Conservation (phyloP, 345 rosid species). For the Lepidium sativum region DNA sequence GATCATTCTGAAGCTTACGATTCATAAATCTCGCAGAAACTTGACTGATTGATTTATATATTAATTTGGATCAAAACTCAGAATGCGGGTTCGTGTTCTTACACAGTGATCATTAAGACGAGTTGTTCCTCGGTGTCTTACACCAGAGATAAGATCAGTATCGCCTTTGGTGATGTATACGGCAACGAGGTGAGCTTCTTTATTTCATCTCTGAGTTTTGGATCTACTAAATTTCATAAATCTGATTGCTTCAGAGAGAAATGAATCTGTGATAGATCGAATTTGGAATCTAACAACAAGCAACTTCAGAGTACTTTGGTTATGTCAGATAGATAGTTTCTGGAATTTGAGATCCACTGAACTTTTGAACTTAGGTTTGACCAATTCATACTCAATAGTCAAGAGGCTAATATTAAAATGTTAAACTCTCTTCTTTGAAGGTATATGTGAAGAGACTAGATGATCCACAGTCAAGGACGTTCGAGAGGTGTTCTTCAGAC, state of each 20-base stretch:
- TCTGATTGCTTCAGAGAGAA: background rate
- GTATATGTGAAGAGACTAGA: conserved; percentile 48
- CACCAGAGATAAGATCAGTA: conserved; percentile 60
- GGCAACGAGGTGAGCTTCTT: conserved; percentile 47
- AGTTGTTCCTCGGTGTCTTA: conserved; percentile 53
- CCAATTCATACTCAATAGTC: background rate
- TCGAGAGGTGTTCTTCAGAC: conserved; percentile 55
- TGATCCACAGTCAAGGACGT: conserved; percentile 38
- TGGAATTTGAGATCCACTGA: background rate
- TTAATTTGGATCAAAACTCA: background rate
- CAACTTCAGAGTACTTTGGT: background rate
- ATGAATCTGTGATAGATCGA: background rate
- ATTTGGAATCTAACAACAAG: background rate
- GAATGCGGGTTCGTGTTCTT: conserved; percentile 40
- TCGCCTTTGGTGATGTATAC: conserved; percentile 60
- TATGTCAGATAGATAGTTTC: background rate
- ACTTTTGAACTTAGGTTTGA: background rate
- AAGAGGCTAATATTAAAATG: background rate
- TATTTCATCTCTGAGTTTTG: background rate
- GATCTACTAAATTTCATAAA: background rate
- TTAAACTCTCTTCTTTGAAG: conserved; percentile 18
- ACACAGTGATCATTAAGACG: conserved; percentile 44
- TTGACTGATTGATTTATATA: background rate
- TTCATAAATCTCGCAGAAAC: background rate
- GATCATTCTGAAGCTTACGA: background rate